Percentiles rank a stretch among this genome's conserved stretches.
Evolutionary conservation across 139 green algal species (phyloP).

Genomic region (Chlorella sp.): DNA sequence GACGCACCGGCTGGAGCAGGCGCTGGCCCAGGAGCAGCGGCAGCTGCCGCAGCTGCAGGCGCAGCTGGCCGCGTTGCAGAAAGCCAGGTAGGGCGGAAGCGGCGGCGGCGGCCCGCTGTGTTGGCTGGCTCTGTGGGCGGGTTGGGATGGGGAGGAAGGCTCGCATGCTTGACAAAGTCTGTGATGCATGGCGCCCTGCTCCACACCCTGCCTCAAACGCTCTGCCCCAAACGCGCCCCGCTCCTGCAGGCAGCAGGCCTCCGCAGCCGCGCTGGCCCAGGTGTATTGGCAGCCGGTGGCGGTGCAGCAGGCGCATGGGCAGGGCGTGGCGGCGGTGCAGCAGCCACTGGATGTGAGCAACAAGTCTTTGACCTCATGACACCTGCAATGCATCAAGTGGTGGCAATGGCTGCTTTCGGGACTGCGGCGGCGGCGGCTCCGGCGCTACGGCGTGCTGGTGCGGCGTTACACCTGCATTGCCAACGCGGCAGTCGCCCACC

Average conservation of each 20-base stretch:
- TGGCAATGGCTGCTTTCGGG: not conserved
- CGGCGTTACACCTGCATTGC: not conserved
- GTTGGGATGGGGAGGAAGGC: not conserved
- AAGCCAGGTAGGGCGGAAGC: not conserved
- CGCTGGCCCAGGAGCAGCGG: slow-evolving; percentile 1
- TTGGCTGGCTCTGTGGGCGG: not conserved
- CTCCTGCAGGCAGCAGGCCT: slow-evolving; percentile 19
- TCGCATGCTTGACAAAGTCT: not conserved
- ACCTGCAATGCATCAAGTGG: too few relatives aligned
- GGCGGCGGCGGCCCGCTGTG: not conserved
- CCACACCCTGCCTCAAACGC: not conserved
- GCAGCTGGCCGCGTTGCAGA: slow-evolving; percentile 8
- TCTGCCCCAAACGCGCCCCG: not conserved
- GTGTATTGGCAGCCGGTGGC: slow-evolving; percentile 10
- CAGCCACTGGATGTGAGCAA: not conserved
- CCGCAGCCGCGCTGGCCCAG: not conserved
- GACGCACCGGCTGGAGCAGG: not conserved
- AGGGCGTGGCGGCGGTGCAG: not conserved
- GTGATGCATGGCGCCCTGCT: not conserved
- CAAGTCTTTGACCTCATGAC: too few relatives aligned
- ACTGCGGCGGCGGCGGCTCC: not conserved
- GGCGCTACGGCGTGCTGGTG: too few relatives aligned
- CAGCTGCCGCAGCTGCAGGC: slow-evolving; percentile 14
- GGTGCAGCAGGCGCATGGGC: slow-evolving; percentile 11
- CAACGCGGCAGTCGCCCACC: too few relatives aligned